These are phyloP conservation scores for Tolypocladium cylindrosporum DNA, from an alignment of 2,329 filamentous ascomycete genomes.

Conservation along the genomic window DNA sequence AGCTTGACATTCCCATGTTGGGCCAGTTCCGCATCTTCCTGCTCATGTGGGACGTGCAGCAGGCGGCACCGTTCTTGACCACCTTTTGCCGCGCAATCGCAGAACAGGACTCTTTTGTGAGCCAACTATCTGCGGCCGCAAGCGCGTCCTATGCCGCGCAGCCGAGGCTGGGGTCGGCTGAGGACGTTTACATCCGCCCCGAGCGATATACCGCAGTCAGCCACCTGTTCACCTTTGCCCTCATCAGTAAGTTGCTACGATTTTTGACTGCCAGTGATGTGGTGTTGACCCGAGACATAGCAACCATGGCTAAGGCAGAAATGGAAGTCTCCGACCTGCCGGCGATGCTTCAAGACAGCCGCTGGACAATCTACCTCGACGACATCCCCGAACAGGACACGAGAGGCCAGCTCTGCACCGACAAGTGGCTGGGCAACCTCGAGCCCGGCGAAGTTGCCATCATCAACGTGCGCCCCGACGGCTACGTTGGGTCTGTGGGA, in stretches of 20 bases:
- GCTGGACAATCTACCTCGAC: constrained; percentile 66
- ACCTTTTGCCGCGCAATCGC: constrained; percentile 47
- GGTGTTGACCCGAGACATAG: constrained; percentile 17
- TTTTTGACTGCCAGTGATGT: background rate
- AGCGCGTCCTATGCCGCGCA: constrained; percentile 51
- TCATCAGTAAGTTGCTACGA: constrained; percentile 46
- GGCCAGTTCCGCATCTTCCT: constrained; percentile 71
- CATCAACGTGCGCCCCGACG: constrained; percentile 61
- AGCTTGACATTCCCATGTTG: constrained; percentile 68
- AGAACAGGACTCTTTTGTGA: constrained; percentile 42
- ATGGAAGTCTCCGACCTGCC: constrained; percentile 60
- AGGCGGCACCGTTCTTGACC: constrained; percentile 46
- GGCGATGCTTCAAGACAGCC: constrained; percentile 48
- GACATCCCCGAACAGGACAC: constrained; percentile 48
- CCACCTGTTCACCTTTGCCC: constrained; percentile 57
- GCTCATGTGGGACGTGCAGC: constrained; percentile 52
- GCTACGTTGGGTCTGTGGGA: constrained; percentile 59
- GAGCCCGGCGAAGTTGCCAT: constrained; percentile 48
- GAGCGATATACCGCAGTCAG: constrained; percentile 60
- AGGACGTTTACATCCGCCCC: constrained; percentile 57
- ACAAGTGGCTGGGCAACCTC: constrained; percentile 59
- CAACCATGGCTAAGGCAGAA: constrained; percentile 49
- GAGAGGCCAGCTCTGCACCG: constrained; percentile 43
- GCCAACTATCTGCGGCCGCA: constrained; percentile 47
- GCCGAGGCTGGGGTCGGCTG: constrained; percentile 44